Conservation (phyloP, 2,329 filamentous ascomycete species). For the Penicillium sp. region DNA sequence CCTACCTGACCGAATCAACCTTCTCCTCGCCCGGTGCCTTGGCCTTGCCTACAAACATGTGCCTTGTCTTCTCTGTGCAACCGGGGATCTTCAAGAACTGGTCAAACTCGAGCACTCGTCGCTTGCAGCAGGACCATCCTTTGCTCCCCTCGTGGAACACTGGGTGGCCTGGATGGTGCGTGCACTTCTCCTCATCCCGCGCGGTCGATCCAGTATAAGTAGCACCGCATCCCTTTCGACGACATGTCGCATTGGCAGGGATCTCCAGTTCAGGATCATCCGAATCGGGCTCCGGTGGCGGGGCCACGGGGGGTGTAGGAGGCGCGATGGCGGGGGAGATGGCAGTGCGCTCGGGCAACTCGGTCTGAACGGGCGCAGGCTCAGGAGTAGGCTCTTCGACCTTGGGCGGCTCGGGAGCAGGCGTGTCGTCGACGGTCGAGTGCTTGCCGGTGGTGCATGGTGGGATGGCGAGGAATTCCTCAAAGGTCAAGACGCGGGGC, state of each 20-base stretch:
- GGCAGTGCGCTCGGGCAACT: constrained; percentile 18
- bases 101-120: constrained; percentile 92
- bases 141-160: constrained; percentile 99
- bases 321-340: constrained; percentile 32
- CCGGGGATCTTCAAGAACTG: constrained; percentile 96
- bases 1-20: constrained; percentile 72
- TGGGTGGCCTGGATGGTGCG: constrained; percentile 83
- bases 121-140: constrained; percentile 95
- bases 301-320: constrained; percentile 31
- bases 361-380: constrained; percentile 21
- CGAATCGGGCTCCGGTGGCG: constrained; percentile 69
- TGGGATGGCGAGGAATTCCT: constrained; percentile 91
- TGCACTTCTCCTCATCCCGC: constrained; percentile 72
- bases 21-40: constrained; percentile 71
- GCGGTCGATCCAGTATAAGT: constrained; percentile 59
- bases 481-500: constrained; percentile 91
- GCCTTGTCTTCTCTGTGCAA: constrained; percentile 75
- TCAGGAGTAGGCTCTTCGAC: constrained; percentile 23
- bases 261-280: constrained; percentile 77
- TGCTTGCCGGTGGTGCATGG: constrained; percentile 93
- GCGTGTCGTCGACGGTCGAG: constrained; percentile 76
- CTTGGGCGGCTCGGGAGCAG: constrained; percentile 47
- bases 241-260: constrained; percentile 71
- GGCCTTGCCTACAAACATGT: constrained; percentile 77
- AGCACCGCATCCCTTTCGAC: constrained; percentile 70